These are phyloP conservation scores for Sporopachydermia quercuum DNA, from an alignment of 805 yeast genomes.

Conservation along the genomic window DNA sequence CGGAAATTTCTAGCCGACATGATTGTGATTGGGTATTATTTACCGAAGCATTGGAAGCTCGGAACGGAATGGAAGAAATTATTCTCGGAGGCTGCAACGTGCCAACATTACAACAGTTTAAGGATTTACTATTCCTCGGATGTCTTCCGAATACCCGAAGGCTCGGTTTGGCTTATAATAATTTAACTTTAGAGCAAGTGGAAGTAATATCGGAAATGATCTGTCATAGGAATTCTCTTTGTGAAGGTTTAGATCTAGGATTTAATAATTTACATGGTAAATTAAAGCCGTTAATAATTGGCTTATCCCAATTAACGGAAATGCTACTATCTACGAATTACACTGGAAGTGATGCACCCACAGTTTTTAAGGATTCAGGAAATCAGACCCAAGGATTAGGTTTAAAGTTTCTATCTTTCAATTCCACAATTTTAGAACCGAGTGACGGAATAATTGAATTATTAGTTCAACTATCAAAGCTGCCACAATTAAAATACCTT, in stretches of 20 bases:
- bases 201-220: constrained; percentile 46
- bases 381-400: constrained; percentile 5
- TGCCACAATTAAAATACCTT: constrained; percentile 42
- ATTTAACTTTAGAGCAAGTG: constrained; percentile 44
- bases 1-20: constrained; percentile 32
- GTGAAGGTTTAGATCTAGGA: constrained; percentile 70
- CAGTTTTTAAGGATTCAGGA: background rate
- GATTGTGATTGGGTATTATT: constrained; percentile 76
- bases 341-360: too few relatives aligned
- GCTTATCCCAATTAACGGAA: constrained; percentile 6
- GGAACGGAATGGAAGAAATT: constrained; percentile 70
- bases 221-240: constrained; percentile 22
- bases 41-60: constrained; percentile 46
- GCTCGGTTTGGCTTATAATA: constrained; percentile 68
- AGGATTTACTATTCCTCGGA: constrained; percentile 43
- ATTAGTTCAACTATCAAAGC: constrained; percentile 33
- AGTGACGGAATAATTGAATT: constrained; percentile 28
- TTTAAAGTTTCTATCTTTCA: constrained; percentile 42
- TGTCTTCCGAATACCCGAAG: constrained; percentile 38
- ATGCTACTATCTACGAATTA: too few relatives aligned
- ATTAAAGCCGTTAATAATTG: constrained; percentile 9
- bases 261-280: constrained; percentile 44
- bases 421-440: constrained; percentile 43
- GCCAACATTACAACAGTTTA: constrained; percentile 29
- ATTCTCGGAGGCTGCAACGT: constrained; percentile 63